These are phyloP conservation scores for Metschnikowia proteae DNA, from an alignment of 805 yeast genomes.

Conservation along the genomic window DNA sequence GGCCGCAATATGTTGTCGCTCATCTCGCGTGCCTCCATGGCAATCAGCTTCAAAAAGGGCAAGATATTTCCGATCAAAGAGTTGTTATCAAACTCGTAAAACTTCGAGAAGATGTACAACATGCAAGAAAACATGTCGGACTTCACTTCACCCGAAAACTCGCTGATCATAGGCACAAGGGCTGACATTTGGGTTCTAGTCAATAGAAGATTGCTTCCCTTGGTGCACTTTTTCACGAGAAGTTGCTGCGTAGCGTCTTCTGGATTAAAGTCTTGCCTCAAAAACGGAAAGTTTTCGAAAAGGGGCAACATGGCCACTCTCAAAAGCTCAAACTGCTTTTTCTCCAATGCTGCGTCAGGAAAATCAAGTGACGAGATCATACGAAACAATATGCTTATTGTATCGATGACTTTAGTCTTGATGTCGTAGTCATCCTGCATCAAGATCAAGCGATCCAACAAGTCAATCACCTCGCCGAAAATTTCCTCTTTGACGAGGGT, in stretches of 20 bases:
- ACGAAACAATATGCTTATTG: conserved; percentile 28
- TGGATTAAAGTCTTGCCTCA: conserved; percentile 44
- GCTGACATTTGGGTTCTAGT: conserved; percentile 48
- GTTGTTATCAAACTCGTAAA: conserved; percentile 45
- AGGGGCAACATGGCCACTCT: conserved; percentile 66
- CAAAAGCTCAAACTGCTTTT: conserved; percentile 60
- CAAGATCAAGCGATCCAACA: conserved; percentile 67
- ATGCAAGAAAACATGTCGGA: conserved; percentile 70
- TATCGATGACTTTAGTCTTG: conserved; percentile 47
- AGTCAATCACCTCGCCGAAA: conserved; percentile 70
- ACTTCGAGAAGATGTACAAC: conserved; percentile 56
- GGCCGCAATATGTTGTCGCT: conserved; percentile 22
- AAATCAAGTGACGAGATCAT: conserved; percentile 23
- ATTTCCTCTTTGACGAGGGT: conserved; percentile 62
- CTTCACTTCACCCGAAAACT: conserved; percentile 60
- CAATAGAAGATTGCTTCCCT: conserved; percentile 37
- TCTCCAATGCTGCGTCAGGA: conserved; percentile 25
- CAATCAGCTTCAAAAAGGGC: conserved; percentile 35
- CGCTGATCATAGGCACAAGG: conserved; percentile 58
- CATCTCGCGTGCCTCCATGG: conserved; percentile 21
- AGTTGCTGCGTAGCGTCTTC: conserved; percentile 24
- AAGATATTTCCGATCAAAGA: conserved; percentile 47
- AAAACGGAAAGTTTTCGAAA: conserved; percentile 55
- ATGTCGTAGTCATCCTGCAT: conserved; percentile 61
- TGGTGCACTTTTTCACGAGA: conserved; percentile 26